Conservation (phyloP, 177 flowering plant genomes). For the Vitis hybrid region DNA sequence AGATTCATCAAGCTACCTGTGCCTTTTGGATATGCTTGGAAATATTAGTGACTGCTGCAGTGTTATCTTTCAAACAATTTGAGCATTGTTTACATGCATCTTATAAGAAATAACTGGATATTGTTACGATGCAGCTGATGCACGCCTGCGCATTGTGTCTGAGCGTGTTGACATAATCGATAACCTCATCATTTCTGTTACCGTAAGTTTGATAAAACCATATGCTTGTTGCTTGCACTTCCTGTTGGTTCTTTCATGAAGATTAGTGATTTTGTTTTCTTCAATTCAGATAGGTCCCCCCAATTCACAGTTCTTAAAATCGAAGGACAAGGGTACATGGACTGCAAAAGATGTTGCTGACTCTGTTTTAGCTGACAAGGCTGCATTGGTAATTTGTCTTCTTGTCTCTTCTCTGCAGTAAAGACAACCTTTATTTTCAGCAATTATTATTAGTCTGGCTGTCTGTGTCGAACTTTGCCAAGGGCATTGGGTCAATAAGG, state of each 20-base stretch:
- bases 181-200: conserved; percentile 83
- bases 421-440: not conserved
- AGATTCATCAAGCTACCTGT: too few species aligned
- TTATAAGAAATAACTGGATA: not conserved
- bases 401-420: not conserved
- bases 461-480: not conserved
- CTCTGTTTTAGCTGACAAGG: conserved; percentile 88
- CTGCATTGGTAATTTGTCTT: conserved; percentile 69
- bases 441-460: not conserved
- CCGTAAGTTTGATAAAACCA: conserved; percentile 51
- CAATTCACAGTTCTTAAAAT: conserved; percentile 61
- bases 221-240: conserved; percentile 7
- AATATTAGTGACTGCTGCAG: too few species aligned
- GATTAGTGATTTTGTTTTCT: conserved; percentile 21
- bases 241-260: conserved; percentile 2
- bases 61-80: not conserved
- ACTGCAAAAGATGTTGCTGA: conserved; percentile 92
- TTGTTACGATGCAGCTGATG: conserved; percentile 68
- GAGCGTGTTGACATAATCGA: conserved; percentile 92
- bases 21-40: too few species aligned
- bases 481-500: not conserved
- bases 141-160: conserved; percentile 93
- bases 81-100: not conserved
- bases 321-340: conserved; percentile 80
- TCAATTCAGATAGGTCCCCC: conserved; percentile 95